These are phyloP conservation scores for Oidium heveae DNA, from an alignment of 2,329 filamentous ascomycete genomes.

Conservation along the genomic window DNA sequence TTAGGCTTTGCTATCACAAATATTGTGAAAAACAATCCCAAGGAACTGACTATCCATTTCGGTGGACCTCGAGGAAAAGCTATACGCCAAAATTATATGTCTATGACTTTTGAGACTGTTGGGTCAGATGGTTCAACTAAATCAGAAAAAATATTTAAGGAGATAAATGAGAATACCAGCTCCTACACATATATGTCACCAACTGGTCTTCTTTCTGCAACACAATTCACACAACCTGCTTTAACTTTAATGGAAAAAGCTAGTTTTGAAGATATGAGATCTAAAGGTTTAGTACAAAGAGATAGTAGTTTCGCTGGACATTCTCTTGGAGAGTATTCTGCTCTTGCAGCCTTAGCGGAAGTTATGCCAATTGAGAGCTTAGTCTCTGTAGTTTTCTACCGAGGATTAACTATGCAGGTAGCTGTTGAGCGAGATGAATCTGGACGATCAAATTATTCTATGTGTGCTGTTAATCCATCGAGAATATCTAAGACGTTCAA, in stretches of 20 bases:
- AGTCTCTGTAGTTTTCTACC: constrained; percentile 97
- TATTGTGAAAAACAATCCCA: constrained; percentile 98
- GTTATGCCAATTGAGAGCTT: constrained; percentile 99
- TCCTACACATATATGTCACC: constrained; percentile 96
- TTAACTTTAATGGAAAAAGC: constrained; percentile 99
- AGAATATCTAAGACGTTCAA: constrained; percentile 97
- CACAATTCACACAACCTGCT: constrained; percentile 94
- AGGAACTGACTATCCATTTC: constrained; percentile 95
- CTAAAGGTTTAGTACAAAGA: constrained; percentile 82
- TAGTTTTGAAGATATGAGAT: constrained; percentile 95
- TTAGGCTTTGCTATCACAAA: constrained; percentile 85
- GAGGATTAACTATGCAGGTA: constrained; percentile 96
- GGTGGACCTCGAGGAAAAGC: constrained; percentile 90
- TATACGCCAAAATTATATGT: constrained; percentile 97
- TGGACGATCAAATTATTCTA: constrained; percentile 92
- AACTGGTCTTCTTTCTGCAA: constrained; percentile 81
- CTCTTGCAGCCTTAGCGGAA: constrained; percentile 81
- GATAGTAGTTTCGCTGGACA: constrained; percentile 97
- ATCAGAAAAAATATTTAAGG: constrained; percentile 98
- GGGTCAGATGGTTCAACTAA: constrained; percentile 77
- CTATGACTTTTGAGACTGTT: constrained; percentile 99
- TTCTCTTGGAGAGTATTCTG: constrained; percentile 94
- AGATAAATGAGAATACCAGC: constrained; percentile 72
- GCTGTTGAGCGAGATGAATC: constrained; percentile 86
- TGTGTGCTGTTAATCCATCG: constrained; percentile 98